These are phyloP conservation scores for Mycosphaerella sp. DNA, from an alignment of 2,329 filamentous ascomycete species.

Conservation along the genomic window DNA sequence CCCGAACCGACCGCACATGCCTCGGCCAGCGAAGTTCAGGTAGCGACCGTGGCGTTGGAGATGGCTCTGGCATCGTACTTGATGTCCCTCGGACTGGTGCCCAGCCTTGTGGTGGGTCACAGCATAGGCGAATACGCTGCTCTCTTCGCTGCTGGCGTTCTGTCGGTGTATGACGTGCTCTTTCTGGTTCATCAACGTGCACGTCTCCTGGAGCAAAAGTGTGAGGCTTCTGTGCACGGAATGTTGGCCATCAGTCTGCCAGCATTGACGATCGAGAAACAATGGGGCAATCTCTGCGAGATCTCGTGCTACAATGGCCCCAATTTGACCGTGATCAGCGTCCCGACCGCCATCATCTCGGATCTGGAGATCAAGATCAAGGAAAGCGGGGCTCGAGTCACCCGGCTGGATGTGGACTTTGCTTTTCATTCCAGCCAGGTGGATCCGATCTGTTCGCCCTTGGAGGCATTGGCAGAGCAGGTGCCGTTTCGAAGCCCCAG, in stretches of 20 bases:
- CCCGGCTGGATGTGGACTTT: slow-evolving; percentile 23
- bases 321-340: slow-evolving; percentile 13
- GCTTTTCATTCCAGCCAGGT: slow-evolving; percentile 32
- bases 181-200: slow-evolving; percentile 21
- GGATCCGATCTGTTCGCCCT: slow-evolving; percentile 26
- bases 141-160: not conserved
- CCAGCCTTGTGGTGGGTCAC: slow-evolving; percentile 20
- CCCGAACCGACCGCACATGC: not conserved
- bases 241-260: slow-evolving; percentile 18
- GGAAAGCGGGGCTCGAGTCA: slow-evolving; percentile 2
- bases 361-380: not conserved
- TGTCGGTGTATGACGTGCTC: slow-evolving; percentile 28
- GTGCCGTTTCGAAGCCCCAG: slow-evolving; percentile 16
- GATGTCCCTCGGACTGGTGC: not conserved
- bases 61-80: slow-evolving; percentile 10
- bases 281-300: not conserved
- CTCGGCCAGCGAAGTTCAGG: not conserved
- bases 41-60: slow-evolving; percentile 4
- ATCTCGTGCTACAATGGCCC: slow-evolving; percentile 17
- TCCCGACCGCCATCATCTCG: not conserved
- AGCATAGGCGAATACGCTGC: slow-evolving; percentile 9
- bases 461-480: slow-evolving; percentile 17
- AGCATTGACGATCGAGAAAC: not conserved
- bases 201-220: slow-evolving; percentile 4
- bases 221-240: slow-evolving; percentile 24